These are phyloP conservation scores for Aurinia saxatilis DNA, from an alignment of 345 rosid genomes.

Conservation along the genomic window DNA sequence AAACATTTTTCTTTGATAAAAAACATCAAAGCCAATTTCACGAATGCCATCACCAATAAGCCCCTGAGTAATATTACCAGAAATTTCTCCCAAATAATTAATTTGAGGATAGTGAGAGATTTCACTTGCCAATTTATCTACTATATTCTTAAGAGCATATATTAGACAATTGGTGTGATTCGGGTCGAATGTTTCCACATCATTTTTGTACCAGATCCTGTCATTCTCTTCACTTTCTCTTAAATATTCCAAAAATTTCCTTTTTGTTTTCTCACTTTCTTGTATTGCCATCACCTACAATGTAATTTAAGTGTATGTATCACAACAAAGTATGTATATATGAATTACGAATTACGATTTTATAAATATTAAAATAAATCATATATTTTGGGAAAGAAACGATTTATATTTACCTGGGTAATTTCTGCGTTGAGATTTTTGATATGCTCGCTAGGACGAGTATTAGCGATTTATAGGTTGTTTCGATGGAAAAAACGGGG, in stretches of 20 bases:
- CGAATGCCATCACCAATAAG: neutral
- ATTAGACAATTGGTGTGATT: too few species aligned
- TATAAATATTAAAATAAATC: too few species aligned
- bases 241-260: constrained; percentile 24
- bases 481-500: neutral
- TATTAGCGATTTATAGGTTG: constrained; percentile 19
- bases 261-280: constrained; percentile 32
- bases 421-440: constrained; percentile 39
- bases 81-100: neutral
- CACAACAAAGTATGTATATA: too few species aligned
- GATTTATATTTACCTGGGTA: constrained; percentile 24
- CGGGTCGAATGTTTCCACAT: too few species aligned
- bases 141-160: too few species aligned
- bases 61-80: neutral
- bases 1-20: neutral
- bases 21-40: neutral
- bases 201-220: constrained; percentile 35
- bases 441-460: constrained; percentile 27
- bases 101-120: too few species aligned
- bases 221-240: constrained; percentile 1
- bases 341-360: too few species aligned
- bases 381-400: too few species aligned
- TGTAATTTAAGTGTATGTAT: too few species aligned
- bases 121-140: too few species aligned
- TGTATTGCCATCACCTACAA: constrained; percentile 7